phyloP scores from a whole-genome alignment of 2,329 filamentous ascomycete genomes.

The Penicillium sp. region DNA sequence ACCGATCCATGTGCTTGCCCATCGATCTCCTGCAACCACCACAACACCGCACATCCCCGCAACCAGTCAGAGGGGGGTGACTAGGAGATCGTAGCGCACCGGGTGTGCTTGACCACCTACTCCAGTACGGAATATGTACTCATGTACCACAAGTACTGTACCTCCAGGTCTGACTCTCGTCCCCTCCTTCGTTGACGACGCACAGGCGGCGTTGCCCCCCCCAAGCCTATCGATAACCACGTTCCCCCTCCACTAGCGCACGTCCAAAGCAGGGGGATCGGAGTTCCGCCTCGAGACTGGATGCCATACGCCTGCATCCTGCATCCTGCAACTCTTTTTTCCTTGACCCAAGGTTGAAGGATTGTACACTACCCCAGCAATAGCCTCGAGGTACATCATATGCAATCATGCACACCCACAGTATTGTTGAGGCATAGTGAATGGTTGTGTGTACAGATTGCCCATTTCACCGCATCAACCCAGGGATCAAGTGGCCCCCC shows the following conservation, averaged over 20 bases:
- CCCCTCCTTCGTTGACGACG: neutral
- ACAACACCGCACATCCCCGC: neutral
- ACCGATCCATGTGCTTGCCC: neutral
- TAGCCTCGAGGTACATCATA: neutral
- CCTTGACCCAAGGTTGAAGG: neutral
- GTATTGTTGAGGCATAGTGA: neutral
- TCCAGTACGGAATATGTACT: too few relatives aligned
- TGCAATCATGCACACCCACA: neutral
- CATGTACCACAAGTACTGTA: neutral
- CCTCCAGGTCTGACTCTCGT: neutral
- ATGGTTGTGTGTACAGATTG: neutral
- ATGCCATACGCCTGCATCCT: neutral
- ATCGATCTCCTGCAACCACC: slow-evolving; percentile 5
- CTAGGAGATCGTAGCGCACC: neutral
- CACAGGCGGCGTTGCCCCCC: slow-evolving; percentile 10
- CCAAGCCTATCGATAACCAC: slow-evolving; percentile 38
- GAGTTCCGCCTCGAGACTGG: neutral
- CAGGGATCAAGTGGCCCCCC: slow-evolving; percentile 25
- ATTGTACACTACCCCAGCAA: neutral
- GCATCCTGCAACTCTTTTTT: slow-evolving; percentile 4
- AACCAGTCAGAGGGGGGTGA: neutral
- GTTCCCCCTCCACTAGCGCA: slow-evolving; percentile 33
- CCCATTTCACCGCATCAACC: slow-evolving; percentile 37
- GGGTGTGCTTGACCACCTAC: neutral
- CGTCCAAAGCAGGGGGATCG: slow-evolving; percentile 10